phyloP scores from a whole-genome alignment of 2,329 filamentous ascomycete genomes.

The Pseudocercospora fijiensis region DNA sequence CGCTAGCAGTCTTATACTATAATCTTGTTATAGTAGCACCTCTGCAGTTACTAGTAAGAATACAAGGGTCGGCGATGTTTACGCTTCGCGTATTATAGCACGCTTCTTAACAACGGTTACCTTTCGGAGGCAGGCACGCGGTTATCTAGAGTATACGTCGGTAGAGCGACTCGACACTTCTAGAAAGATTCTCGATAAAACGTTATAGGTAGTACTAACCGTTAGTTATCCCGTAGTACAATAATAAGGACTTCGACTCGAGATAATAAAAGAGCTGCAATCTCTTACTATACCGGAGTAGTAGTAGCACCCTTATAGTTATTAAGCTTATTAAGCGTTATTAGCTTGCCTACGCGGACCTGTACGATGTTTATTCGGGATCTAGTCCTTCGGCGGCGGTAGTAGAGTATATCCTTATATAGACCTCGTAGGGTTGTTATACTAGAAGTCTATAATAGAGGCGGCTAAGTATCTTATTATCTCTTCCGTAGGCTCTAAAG shows the following conservation, averaged over 20 bases:
- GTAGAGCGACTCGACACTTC: neutral
- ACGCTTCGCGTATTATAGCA: neutral
- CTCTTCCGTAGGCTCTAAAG: neutral
- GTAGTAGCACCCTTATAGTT: neutral
- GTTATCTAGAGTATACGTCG: neutral
- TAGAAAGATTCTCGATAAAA: neutral
- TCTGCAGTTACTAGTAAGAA: neutral
- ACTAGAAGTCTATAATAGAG: conserved; percentile 6
- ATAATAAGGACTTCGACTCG: neutral
- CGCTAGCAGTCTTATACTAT: neutral
- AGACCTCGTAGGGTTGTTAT: neutral
- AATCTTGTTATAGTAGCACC: neutral
- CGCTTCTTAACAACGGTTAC: neutral
- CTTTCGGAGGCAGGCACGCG: neutral
- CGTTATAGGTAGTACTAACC: neutral
- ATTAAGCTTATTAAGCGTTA: neutral
- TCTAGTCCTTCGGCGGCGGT: neutral
- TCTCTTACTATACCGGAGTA: neutral
- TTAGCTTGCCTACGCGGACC: neutral
- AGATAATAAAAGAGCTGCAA: neutral
- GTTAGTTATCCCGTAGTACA: too few species aligned
- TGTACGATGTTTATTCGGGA: neutral
- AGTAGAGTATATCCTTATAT: neutral
- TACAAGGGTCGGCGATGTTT: neutral
- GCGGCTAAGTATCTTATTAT: neutral